phyloP scores from a whole-genome alignment of 116 monocot species.

The Papilionanthe hybrid region DNA sequence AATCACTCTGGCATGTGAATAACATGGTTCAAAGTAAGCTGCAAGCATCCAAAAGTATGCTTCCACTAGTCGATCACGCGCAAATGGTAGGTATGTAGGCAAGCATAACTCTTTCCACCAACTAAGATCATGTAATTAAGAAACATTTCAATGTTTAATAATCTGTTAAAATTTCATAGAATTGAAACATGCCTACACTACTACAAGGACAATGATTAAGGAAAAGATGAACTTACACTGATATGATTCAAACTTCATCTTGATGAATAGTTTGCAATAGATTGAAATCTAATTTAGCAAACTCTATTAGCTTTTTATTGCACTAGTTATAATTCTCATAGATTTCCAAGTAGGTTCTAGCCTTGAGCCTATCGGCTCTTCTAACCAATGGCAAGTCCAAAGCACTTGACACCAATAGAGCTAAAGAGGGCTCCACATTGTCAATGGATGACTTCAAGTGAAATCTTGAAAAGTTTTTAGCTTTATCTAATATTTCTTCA shows the following conservation, averaged over 20 bases:
- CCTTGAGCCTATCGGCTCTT: neutral
- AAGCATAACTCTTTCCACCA: conserved; percentile 26
- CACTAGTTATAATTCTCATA: neutral
- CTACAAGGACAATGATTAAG: neutral
- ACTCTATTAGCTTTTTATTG: neutral
- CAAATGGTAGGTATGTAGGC: conserved; percentile 6
- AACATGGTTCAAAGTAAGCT: neutral
- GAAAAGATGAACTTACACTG: neutral
- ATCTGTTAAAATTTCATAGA: too few species aligned
- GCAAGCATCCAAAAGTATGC: conserved; percentile 15
- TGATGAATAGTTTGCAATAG: neutral
- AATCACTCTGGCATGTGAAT: neutral
- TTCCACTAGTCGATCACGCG: conserved; percentile 20
- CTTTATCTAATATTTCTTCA: conserved; percentile 25
- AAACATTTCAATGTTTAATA: too few species aligned
- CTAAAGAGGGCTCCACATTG: neutral
- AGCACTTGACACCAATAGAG: neutral
- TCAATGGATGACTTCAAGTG: neutral
- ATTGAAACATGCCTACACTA: neutral
- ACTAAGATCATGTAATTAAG: neutral
- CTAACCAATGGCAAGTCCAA: neutral
- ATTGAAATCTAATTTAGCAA: neutral
- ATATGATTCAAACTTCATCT: neutral
- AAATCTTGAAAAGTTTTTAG: conserved; percentile 5
- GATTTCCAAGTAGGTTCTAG: neutral